These are phyloP conservation scores for Fagopyrum homotropicum DNA, from an alignment of 148 eudicot genomes.

Conservation along the genomic window DNA sequence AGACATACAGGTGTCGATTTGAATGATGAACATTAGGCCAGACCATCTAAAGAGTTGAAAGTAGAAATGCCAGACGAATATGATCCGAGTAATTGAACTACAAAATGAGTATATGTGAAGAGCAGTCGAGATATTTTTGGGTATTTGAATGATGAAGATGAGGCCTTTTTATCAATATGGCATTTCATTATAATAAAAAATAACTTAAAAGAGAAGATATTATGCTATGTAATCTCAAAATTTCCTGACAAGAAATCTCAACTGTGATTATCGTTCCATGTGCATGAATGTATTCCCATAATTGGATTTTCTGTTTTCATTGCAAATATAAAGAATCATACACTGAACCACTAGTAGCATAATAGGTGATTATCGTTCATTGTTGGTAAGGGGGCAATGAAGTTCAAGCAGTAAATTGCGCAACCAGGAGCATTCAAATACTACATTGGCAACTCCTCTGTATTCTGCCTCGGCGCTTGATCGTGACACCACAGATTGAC, in stretches of 20 bases:
- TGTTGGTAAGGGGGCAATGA: too few relatives aligned
- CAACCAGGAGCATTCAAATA: too few relatives aligned
- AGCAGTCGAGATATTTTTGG: too few relatives aligned
- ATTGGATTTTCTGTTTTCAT: not conserved
- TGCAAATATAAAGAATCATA: not conserved
- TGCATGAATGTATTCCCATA: not conserved
- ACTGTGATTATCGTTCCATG: not conserved
- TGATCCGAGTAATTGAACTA: not conserved
- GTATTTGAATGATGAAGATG: too few relatives aligned
- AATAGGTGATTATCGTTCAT: too few relatives aligned
- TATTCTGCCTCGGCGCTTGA: too few relatives aligned
- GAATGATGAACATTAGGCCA: not conserved
- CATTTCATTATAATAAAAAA: not conserved
- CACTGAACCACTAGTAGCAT: too few relatives aligned
- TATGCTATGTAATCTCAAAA: not conserved
- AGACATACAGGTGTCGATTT: not conserved
- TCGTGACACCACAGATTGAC: too few relatives aligned
- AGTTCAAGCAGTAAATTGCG: too few relatives aligned
- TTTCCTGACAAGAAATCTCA: not conserved
- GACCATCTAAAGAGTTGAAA: not conserved
- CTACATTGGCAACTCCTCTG: too few relatives aligned
- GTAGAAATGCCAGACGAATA: not conserved
- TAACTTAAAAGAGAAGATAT: not conserved
- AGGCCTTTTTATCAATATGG: not conserved
- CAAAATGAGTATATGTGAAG: not conserved